Evolutionary conservation across 805 yeast genomes (phyloP), one percentile per base, ranked within the genome.

Genomic region (Vanderwaltozyma tropicalis): DNA sequence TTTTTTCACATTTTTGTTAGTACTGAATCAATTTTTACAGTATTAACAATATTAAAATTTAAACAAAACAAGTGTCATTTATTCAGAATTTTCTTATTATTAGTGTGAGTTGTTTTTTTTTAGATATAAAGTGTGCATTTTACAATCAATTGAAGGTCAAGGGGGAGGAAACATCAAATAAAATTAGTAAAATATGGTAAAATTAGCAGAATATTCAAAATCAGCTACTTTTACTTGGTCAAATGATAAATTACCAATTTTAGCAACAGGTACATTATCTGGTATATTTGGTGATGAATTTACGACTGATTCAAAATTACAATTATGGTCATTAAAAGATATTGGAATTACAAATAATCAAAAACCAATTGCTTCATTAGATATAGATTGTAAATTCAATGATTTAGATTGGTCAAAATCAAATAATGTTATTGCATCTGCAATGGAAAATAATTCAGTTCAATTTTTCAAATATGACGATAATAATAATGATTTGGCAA

Each of bases 191-290:
- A 18, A 13, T 16, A 79, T 80, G 88, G 89, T 86, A 50, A 86
- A 84, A 62, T 69, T 92, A 48, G 76, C 77, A 58, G 96, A 88
- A 62, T 76, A 85, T 53, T 69, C 75, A 44, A 72, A 86, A 49
- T 83, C 96, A 12, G 87, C 96, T 36, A 78, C 95, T 12, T 86
- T 92, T 64, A 94, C 97, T 32, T 89, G 97, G 96, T 84, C 95
- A 32, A 74, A 78, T 46, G 83, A 76, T 48, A 58, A 59, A 35
- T 62, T 76, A 42, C 96, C 96, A 15, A 61, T 74, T 37, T 57
- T 92, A 47, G 96, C 87, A 16, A 76, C 95, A 2, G 97, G 95
- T 16, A 81, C 96, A 0, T 82, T 6, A 14, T 89, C 97, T 0
- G 97, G 97, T 6, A 94, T 95, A 13, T 80, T 89, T 50, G 96